phyloP scores from a whole-genome alignment of 2,329 filamentous ascomycete species.

The Cercospora nicotianae region DNA sequence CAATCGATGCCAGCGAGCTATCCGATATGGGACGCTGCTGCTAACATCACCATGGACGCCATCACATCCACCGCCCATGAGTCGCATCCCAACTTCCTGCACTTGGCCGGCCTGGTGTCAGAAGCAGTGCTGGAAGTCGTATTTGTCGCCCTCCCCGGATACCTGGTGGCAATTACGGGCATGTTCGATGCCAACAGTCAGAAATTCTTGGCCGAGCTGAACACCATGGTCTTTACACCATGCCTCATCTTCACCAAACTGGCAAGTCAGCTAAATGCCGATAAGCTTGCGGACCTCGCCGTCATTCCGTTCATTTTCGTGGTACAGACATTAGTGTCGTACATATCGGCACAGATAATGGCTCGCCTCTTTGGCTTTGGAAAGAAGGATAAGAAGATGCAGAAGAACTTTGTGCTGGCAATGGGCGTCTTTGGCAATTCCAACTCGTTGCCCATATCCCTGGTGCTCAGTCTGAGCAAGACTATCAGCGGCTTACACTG shows the following conservation, averaged over 20 bases:
- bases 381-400: conserved; percentile 58
- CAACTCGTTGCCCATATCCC: conserved; percentile 93
- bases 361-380: conserved; percentile 73
- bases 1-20: conserved; percentile 32
- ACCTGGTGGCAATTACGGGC: conserved; percentile 83
- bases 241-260: conserved; percentile 98
- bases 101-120: conserved; percentile 81
- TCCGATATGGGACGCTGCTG: conserved; percentile 35
- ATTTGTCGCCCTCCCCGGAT: conserved; percentile 90
- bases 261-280: conserved; percentile 86
- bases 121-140: conserved; percentile 94
- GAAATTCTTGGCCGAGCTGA: conserved; percentile 94
- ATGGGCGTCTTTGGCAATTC: conserved; percentile 99
- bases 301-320: conserved; percentile 95
- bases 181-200: conserved; percentile 95
- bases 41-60: conserved; percentile 34
- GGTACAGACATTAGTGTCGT: conserved; percentile 84
- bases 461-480: conserved; percentile 89
- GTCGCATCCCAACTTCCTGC: conserved; percentile 61
- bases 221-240: conserved; percentile 93
- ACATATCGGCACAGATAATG: conserved; percentile 69
- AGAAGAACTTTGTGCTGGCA: conserved; percentile 90
- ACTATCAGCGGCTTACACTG: conserved; percentile 91
- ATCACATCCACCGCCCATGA: conserved; percentile 26
- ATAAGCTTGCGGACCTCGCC: conserved; percentile 84